Percentiles rank a stretch among this genome's conserved stretches.
Conservation (phyloP, 441 rosid genomes). For the Melastoma candidum region DNA sequence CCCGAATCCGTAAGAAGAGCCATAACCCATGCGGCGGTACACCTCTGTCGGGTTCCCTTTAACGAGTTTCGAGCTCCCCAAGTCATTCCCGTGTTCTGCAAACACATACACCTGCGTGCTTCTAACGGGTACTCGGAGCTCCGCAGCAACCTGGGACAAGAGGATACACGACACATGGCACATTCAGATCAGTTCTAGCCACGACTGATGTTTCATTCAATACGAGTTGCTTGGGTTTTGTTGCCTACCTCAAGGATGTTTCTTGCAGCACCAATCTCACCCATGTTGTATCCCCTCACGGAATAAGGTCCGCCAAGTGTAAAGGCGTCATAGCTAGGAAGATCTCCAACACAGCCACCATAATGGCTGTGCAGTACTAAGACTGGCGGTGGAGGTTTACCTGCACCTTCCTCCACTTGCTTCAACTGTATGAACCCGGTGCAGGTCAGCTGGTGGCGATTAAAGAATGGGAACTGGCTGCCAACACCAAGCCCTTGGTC, state of each 20-base stretch:
- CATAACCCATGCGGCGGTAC: constrained; percentile 85
- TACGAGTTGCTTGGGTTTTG: no score
- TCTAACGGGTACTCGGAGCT: constrained; percentile 74
- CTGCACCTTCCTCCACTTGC: constrained; percentile 77
- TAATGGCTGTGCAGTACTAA: constrained; percentile 93
- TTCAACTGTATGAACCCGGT: constrained; percentile 73
- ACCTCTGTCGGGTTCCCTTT: constrained; percentile 97
- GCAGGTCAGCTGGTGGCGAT: constrained; percentile 81
- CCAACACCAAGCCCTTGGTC: constrained; percentile 98
- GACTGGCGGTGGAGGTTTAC: constrained; percentile 77
- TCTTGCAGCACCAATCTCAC: constrained; percentile 94
- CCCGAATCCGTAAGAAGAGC: constrained; percentile 88
- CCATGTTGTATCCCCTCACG: constrained; percentile 98
- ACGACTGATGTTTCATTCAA: no score
- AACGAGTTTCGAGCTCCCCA: constrained; percentile 91
- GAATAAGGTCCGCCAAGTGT: constrained; percentile 97
- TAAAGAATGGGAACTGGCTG: constrained; percentile 85
- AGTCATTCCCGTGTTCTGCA: constrained; percentile 93
- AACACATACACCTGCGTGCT: constrained; percentile 79
- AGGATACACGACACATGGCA: neutral
- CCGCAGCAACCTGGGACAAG: constrained; percentile 72
- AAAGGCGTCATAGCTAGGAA: constrained; percentile 94
- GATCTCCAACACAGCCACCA: constrained; percentile 95
- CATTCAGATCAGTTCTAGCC: constrained; percentile 9
- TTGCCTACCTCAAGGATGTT: constrained; percentile 77